Evolutionary conservation across 2,329 filamentous ascomycete species (phyloP).

Genomic region (Coniochaeta sp.): DNA sequence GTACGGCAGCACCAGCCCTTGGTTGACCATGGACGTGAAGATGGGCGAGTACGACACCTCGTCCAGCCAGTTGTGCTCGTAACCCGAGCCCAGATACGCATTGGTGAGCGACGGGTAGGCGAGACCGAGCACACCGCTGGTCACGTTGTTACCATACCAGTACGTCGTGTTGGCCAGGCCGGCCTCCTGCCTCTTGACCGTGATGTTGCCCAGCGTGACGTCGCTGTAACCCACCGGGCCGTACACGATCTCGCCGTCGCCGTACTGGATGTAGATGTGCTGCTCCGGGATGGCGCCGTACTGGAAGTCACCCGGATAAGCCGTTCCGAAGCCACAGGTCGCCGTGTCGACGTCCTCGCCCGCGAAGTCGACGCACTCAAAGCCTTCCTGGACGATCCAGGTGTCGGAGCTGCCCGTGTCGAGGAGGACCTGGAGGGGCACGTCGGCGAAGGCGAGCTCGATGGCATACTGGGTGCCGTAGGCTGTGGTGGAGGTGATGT

Average conservation of each 20-base stretch:
- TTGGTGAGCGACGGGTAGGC: conserved; percentile 43
- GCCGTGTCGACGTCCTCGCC: conserved; percentile 20
- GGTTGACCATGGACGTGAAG: conserved; percentile 38
- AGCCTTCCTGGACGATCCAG: conserved; percentile 34
- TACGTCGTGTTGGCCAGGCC: conserved; percentile 40
- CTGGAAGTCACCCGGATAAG: conserved; percentile 30
- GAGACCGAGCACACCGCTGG: conserved; percentile 42
- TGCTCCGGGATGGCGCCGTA: conserved; percentile 29
- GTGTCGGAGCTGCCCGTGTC: conserved; percentile 47
- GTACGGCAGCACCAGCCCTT: conserved; percentile 35
- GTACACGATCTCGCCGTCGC: conserved; percentile 39
- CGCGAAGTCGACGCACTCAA: conserved; percentile 31
- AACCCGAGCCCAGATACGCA: conserved; percentile 32
- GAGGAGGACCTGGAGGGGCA: conserved; percentile 27
- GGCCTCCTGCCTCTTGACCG: conserved; percentile 36
- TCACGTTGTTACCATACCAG: conserved; percentile 45
- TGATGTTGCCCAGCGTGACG: conserved; percentile 36
- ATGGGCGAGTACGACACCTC: conserved; percentile 38
- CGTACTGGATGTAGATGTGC: conserved; percentile 39
- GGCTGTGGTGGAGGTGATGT: conserved; percentile 22
- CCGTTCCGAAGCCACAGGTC: conserved; percentile 33
- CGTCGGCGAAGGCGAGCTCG: conserved; percentile 17
- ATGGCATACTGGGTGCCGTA: conserved; percentile 24
- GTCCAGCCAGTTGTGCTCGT: conserved; percentile 29
- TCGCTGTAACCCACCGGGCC: conserved; percentile 40